A percentile compares a stretch with the other conserved stretches of the same genome.
These are phyloP conservation scores for Pseudopithomyces chartarum DNA, from an alignment of 2,329 filamentous ascomycete genomes.

Conservation along the genomic window DNA sequence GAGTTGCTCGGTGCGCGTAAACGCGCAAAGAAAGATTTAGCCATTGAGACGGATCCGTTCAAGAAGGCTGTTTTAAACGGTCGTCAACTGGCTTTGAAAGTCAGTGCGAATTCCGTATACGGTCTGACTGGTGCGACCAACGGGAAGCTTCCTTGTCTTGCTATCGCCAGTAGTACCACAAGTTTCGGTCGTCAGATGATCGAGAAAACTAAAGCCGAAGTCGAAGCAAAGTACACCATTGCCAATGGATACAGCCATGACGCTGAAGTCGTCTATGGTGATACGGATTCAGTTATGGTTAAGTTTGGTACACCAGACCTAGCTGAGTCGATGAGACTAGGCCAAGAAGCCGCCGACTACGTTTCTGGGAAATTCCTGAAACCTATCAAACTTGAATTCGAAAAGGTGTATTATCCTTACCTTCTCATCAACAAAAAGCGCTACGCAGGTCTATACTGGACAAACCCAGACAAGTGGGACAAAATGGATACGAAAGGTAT, in stretches of 20 bases:
- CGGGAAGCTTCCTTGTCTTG: slow-evolving; percentile 91
- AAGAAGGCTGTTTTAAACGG: slow-evolving; percentile 98
- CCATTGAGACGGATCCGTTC: slow-evolving; percentile 89
- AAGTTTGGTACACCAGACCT: slow-evolving; percentile 93
- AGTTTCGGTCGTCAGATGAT: slow-evolving; percentile 99
- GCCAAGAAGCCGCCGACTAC: slow-evolving; percentile 86
- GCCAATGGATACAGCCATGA: slow-evolving; percentile 94
- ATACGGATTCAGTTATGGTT: slow-evolving; percentile 99
- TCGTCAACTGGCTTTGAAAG: slow-evolving; percentile 92
- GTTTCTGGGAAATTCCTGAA: slow-evolving; percentile 94
- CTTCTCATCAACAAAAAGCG: slow-evolving; percentile 99
- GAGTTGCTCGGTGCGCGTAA: slow-evolving; percentile 92
- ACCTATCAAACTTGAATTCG: slow-evolving; percentile 98
- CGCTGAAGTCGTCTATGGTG: slow-evolving; percentile 96
- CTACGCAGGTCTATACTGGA: slow-evolving; percentile 98
- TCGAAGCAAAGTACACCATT: slow-evolving; percentile 86
- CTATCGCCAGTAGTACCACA: slow-evolving; percentile 95
- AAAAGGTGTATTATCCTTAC: slow-evolving; percentile 98
- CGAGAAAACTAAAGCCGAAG: slow-evolving; percentile 95
- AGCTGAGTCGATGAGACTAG: slow-evolving; percentile 87
- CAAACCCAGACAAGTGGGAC: slow-evolving; percentile 89
- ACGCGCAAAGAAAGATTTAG: slow-evolving; percentile 88
- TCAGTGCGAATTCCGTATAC: slow-evolving; percentile 98
- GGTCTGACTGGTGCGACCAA: slow-evolving; percentile 95
- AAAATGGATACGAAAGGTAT: slow-evolving; percentile 99